Base-by-base conservation (phyloP, 495 filamentous ascomycete genomes). In the Penicillium egyptiacum region DNA sequence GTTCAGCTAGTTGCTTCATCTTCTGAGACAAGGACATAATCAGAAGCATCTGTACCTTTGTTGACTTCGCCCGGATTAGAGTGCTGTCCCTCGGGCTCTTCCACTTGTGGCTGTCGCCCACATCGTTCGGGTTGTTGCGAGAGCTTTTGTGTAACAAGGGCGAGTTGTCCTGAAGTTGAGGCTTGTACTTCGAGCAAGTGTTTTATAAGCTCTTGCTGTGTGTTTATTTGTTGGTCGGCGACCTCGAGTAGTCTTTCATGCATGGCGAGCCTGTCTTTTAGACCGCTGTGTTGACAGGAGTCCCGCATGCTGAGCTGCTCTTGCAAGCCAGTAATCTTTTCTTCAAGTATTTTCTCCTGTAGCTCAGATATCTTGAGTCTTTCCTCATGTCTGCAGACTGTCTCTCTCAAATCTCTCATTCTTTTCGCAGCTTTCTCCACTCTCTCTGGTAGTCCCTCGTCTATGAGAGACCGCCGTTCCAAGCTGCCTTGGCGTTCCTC, bases 1-100 rank as follows among this genome's bases (percentile, higher is more conserved):
- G 9, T 14, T 50, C 31, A 50, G 7, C 7, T 16, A 12, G 14
- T 37, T 31, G 19, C 12, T 20, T 50, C 47, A 50, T 37, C 47
- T 14, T 50, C 48, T 10, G 48, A 50, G 19, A 50, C 19, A 23
- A 50, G 17, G 11, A 50, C 12, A 50, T 35, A 50, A 33, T 35
- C 48, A 50, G 28, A 37, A 50, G 20, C 14, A 12, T 50, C 30
- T 20, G 19, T 50, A 4, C 2, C 12, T 22, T 19, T 37, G 19
- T n/a, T 23, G 19, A n/a, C 14, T n/a, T 5, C 28, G 2, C 2
- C 17, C 11, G 7, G 14, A 22, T 20, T 16, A 23, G 48, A 35
- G 3, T 26, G 22, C 22, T 28, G 20, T 4, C 16, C 44, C 22
- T 28, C 16, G 14, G 23, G 23, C 3, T 4, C n/a, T 26, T 17